Conservation (phyloP, 495 filamentous ascomycete genomes). For the Neurospora intermedia region DNA sequence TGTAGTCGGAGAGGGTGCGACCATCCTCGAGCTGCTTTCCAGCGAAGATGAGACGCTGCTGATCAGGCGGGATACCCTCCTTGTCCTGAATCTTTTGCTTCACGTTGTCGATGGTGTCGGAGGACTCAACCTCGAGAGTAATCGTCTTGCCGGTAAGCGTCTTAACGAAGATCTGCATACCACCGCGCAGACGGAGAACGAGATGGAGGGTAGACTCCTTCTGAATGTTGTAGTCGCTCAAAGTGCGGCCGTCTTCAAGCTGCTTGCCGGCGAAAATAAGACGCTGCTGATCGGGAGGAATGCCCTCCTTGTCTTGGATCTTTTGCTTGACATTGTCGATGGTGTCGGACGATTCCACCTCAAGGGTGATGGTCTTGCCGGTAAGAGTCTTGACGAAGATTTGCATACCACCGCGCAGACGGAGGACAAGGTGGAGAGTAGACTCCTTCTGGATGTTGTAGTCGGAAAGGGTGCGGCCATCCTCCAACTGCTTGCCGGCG, state of each 20-base stretch:
- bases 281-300: conserved; percentile 88
- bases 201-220: conserved; percentile 96
- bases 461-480: conserved; percentile 90
- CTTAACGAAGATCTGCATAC: conserved; percentile 92
- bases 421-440: conserved; percentile 90
- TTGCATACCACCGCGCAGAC: conserved; percentile 98
- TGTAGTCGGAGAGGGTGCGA: conserved; percentile 93
- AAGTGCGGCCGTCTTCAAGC: conserved; percentile 66
- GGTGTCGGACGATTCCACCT: conserved; percentile 91
- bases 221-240: conserved; percentile 98
- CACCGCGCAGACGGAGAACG: conserved; percentile 94
- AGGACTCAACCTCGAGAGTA: conserved; percentile 81
- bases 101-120: conserved; percentile 91
- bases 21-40: conserved; percentile 73
- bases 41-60: conserved; percentile 98
- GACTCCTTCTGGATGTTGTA: conserved; percentile 99
- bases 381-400: conserved; percentile 88
- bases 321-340: conserved; percentile 90
- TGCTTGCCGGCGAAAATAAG: conserved; percentile 97
- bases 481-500: conserved; percentile 95
- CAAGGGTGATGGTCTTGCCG: conserved; percentile 96
- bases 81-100: conserved; percentile 97
- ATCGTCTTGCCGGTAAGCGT: conserved; percentile 86
- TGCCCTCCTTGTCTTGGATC: conserved; percentile 88
- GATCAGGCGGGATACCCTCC: conserved; percentile 97